Evolutionary conservation across 441 rosid genomes (phyloP).

Genomic region (Croton laevigatus): DNA sequence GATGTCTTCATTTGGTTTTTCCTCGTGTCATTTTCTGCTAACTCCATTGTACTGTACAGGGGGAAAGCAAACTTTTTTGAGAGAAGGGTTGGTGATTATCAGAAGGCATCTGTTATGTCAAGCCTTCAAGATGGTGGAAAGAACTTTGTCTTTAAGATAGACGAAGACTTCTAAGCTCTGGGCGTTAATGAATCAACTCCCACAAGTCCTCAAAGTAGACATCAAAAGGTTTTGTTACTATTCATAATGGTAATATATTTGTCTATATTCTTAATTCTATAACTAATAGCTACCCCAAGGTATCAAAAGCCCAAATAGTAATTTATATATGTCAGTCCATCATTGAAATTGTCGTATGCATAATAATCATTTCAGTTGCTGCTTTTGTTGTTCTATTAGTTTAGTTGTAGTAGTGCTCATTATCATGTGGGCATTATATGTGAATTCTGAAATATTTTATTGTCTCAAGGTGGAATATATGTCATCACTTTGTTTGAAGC

Average conservation of each 20-base stretch:
- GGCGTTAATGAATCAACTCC: slow-evolving; percentile 1
- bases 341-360: slow-evolving; percentile 4
- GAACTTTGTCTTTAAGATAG: slow-evolving; percentile 63
- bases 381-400: not conserved
- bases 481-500: slow-evolving; percentile 12
- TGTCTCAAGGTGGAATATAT: slow-evolving; percentile 6
- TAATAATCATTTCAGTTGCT: not conserved
- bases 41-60: slow-evolving; percentile 36
- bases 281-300: slow-evolving; percentile 8
- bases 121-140: slow-evolving; percentile 57
- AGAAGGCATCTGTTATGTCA: slow-evolving; percentile 86
- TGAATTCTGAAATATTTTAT: not conserved
- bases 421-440: not conserved
- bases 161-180: slow-evolving; percentile 62
- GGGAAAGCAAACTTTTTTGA: slow-evolving; percentile 83
- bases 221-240: not conserved
- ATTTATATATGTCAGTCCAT: not conserved
- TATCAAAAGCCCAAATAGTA: not conserved
- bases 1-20: not conserved
- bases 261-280: not conserved
- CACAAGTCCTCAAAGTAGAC: slow-evolving; percentile 11
- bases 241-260: slow-evolving; percentile 1
- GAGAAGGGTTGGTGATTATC: slow-evolving; percentile 88
- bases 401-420: slow-evolving; percentile 5
- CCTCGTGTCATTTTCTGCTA: not conserved